Base-by-base conservation (phyloP, 169 alveolate species). In the Eimeria praecox region DNA sequence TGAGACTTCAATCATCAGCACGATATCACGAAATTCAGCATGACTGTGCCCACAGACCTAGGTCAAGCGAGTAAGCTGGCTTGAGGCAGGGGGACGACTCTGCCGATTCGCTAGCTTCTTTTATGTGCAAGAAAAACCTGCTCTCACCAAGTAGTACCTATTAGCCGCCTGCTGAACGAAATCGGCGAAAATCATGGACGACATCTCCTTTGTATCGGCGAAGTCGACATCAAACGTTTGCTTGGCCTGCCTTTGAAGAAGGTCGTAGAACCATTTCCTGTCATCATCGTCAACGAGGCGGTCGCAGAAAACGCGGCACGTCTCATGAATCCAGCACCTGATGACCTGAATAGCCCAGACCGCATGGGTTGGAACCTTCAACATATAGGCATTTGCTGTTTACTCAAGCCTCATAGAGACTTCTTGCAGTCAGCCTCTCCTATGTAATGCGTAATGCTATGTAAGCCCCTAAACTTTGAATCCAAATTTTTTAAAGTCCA, bases 281-380 rank as follows among this genome's bases (percentile, higher is more conserved):
- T 99, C 99, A 54, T 98, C 98, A 77, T 97, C 92, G 97, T 98
- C 97, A 78, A 99, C 97, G 95, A 99, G 97, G 94, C 99, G 99
- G 97, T 99, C 99, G 96, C 98, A 98, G 95, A 99, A 98, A 54
- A 99, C 99, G 95, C 99, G 97, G 97, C 98, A 99, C 92, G 99
- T 98, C 96, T 99, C 99, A 95, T 99, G 99, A 96, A 98, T 98
- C 99, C 99, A 99, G 82, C 99, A 97, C 78, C 98, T 98, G 95
- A 99, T 97, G 90, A 99, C 97, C 69, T 98, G 98, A 56, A 62
- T 35, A 20, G 14, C 66, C 56, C 52, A 12, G 75, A 59, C 69
- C 40, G 24, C 24, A 30, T 24, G 89, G 69, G 3, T 5, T 38
- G 66, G 69, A 44, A 80, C 30, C 35, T n/a, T 42, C 44, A 49